phyloP scores from a whole-genome alignment of 129 eudicot genomes.

The Flaveria brownii region DNA sequence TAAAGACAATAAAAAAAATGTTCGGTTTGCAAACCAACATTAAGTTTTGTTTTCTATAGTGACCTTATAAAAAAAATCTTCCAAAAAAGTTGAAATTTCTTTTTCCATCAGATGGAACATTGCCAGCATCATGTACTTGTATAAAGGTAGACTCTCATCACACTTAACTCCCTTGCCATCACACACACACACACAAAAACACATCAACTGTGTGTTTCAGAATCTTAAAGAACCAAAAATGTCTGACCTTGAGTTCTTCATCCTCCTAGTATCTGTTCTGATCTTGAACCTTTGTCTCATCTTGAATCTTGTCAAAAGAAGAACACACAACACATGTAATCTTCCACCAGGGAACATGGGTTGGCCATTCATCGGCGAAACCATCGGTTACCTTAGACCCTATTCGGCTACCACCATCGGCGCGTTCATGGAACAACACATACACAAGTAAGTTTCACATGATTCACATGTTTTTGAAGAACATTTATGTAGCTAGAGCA shows the following conservation, averaged over 20 bases:
- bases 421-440: constrained; percentile 86
- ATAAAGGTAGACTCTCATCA: constrained; percentile 37
- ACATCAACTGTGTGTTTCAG: constrained; percentile 27
- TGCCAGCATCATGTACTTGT: constrained; percentile 46
- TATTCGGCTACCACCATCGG: constrained; percentile 87
- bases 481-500: background rate
- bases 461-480: constrained; percentile 1
- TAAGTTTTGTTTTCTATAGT: constrained; percentile 31
- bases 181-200: constrained; percentile 28
- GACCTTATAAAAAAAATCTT: constrained; percentile 16
- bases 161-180: constrained; percentile 27
- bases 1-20: constrained; percentile 24
- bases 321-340: constrained; percentile 33
- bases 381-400: constrained; percentile 82
- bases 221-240: constrained; percentile 27
- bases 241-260: constrained; percentile 62
- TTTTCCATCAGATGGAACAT: constrained; percentile 54
- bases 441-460: constrained; percentile 49
- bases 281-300: constrained; percentile 37
- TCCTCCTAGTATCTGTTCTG: constrained; percentile 45
- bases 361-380: constrained; percentile 95
- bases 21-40: constrained; percentile 27
- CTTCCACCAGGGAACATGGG: constrained; percentile 96
- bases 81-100: constrained; percentile 42
- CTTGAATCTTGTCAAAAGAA: constrained; percentile 42